Base-by-base conservation (phyloP, 1,284 basidiomycete genomes). In the Cutaneotrichosporon cutaneum region DNA sequence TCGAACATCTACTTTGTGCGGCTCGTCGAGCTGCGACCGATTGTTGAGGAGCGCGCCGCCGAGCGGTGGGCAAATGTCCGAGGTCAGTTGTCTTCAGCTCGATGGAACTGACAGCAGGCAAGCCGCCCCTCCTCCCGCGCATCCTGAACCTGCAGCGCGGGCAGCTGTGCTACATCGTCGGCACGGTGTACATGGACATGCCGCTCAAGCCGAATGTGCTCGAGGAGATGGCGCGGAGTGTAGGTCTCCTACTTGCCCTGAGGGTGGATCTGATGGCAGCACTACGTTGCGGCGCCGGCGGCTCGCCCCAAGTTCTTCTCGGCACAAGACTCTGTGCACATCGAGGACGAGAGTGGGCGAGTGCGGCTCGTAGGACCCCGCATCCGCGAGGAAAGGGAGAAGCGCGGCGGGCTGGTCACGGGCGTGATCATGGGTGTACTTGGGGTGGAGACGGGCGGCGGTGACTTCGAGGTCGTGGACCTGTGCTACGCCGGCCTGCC, bases 161-260 rank as follows among this genome's bases (percentile, higher is more conserved):
- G 0, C 83, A 90, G 68, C 81, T 95, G 56, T 96, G 92, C 78
- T 97, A 90, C 77, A 86, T 99, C 64, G 83, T 96, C 61, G 95
- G 95, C 2, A 99, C 95, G 0, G 87, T 98, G 2, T 99, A 98
- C 78, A 89, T 96, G 85, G 90, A 96, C 65, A 98, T 99, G 96
- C 91, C 91, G 4, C 83, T 97, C 60, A 99, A 99, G 76, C 95
- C 95, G 0, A 97, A 98, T 71, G 91, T 99, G 14, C 84, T 99
- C 59, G 90, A 94, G 72, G 96, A 99, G 69, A 85, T 99, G 68
- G 92, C 89, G 14, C 84, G 91, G 73, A 93, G 99, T 72, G 95
- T 96, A 72, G 71, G 89, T 52, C 24, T 54, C 52, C 14, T 35
- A 5, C n/a, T n/a, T n/a, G n/a, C n/a, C n/a, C n/a, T n/a, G 6